Percentiles rank a stretch among this genome's conserved stretches.
Conservation (phyloP, 495 filamentous ascomycete genomes). For the Pyrenula aspistea region DNA sequence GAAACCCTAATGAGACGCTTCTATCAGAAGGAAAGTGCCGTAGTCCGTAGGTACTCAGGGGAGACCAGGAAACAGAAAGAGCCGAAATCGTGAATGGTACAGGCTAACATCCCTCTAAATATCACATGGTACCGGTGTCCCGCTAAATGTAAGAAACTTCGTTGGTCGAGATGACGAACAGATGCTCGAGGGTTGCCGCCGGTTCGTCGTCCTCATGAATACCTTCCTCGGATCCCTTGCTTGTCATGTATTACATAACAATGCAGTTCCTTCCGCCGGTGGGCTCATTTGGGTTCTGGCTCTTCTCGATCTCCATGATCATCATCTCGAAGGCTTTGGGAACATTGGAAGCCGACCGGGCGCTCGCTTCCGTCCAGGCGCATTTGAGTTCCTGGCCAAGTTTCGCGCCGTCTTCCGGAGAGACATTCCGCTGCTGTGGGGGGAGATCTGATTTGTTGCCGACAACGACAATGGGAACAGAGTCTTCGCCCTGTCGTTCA, state of each 20-base stretch:
- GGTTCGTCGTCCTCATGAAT: no score
- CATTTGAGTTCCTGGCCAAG: conserved; percentile 79
- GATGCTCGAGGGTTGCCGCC: no score
- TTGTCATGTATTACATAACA: conserved; percentile 89
- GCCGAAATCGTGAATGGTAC: no score
- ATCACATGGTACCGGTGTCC: no score
- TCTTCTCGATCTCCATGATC: conserved; percentile 90
- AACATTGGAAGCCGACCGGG: conserved; percentile 89
- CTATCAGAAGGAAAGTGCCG: no score
- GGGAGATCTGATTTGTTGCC: conserved; percentile 96
- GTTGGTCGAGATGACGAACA: no score
- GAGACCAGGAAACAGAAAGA: no score
- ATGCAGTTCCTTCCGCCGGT: conserved; percentile 65
- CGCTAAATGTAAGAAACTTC: no score
- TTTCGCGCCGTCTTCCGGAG: conserved; percentile 66
- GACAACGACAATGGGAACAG: conserved; percentile 85
- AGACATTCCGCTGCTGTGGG: conserved; percentile 84
- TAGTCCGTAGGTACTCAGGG: no score
- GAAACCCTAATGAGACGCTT: no score
- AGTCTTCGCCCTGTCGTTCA: conserved; percentile 64
- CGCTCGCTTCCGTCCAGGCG: conserved; percentile 89
- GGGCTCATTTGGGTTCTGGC: conserved; percentile 78
- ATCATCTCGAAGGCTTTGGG: conserved; percentile 85
- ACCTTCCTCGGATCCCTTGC: no score
- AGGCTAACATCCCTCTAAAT: no score